Base-by-base conservation (phyloP, 768 basidiomycete species). In the Kwoniella newhampshirensis region DNA sequence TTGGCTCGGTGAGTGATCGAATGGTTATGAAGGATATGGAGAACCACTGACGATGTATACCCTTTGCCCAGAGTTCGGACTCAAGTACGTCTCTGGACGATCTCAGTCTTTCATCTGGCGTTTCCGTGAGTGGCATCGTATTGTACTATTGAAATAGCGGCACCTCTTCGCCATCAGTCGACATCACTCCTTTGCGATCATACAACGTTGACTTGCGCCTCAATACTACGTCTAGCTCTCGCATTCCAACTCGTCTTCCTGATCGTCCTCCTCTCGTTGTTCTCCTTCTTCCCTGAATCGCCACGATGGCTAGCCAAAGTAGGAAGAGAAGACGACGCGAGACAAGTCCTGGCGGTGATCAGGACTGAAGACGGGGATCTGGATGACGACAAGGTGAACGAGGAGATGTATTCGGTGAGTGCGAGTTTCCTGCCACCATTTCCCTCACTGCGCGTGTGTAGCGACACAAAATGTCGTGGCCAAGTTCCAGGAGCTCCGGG, bases 301-400 rank as follows among this genome's bases (percentile, higher is more conserved):
- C 71, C 71, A 3, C 59, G 71, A 26, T 73, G 66, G 66, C 57
- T 73, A 20, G 60, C 61, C 21, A 66, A 66, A 42, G 52, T 62
- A n/a, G 68, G 66, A 8, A 49, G 64, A 27, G 46, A 53, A 25
- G 60, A 65, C n/a, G 64, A 65, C 21, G 64, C 56, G 8, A 51
- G 55, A 4, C 42, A 62, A 8, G 51, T 65, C 28, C 51, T 65
- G 15, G 60, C 47, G 18, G 13, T 28, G 6, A 25, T 65, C 12
- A 41, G 57, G 18, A 49, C 48, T 2, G 26, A 26, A 35, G 27
- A 60, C 18, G 61, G 45, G 1, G 47, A 66, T 46, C 43, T 46
- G 28, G 51, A 64, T 41, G 49, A 46, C 41, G 52, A 57, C 37
- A 15, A 1, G 8, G 59, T 61, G 18, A 51, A 37, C 15, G 26